Evolutionary conservation across 495 filamentous ascomycete genomes (phyloP).

Genomic region (Talaromyces adpressus): DNA sequence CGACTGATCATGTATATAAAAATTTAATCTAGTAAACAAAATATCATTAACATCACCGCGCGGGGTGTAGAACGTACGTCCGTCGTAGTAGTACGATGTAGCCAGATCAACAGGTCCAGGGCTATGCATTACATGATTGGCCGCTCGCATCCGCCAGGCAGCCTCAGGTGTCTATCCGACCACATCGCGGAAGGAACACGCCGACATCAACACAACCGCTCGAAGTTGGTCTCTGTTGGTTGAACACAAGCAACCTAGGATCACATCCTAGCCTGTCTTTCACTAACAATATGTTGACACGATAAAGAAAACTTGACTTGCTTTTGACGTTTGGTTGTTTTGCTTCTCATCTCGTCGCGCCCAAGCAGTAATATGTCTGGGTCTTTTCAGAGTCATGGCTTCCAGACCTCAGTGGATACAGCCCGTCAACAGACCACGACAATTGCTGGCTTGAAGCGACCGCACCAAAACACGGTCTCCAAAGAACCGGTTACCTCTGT

Average conservation of each 20-base stretch:
- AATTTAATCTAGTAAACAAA: not conserved
- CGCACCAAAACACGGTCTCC: constrained; percentile 1
- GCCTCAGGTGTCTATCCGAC: not conserved
- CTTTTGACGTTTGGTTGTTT: not conserved
- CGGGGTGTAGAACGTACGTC: not conserved
- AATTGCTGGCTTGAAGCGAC: constrained; percentile 38
- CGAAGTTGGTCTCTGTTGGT: not conserved
- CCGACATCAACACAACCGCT: not conserved
- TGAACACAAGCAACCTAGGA: not conserved
- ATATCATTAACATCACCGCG: not conserved
- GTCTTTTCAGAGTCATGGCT: constrained; percentile 31
- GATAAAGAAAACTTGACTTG: not conserved
- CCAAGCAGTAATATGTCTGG: constrained; percentile 16
- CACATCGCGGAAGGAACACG: not conserved
- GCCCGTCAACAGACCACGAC: constrained; percentile 29
- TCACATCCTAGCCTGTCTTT: not conserved
- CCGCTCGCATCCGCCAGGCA: not conserved
- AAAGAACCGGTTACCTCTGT: not conserved
- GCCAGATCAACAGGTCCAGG: not conserved
- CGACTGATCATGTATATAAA: not conserved
- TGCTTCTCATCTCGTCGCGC: not conserved
- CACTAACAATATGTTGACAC: not conserved
- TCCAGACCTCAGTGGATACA: constrained; percentile 41
- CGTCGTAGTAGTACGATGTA: too few species aligned
- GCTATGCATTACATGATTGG: not conserved